A percentile compares a stretch with the other conserved stretches of the same genome.
Conservation (phyloP, 2,329 filamentous ascomycete species). For the Claviceps sp. region DNA sequence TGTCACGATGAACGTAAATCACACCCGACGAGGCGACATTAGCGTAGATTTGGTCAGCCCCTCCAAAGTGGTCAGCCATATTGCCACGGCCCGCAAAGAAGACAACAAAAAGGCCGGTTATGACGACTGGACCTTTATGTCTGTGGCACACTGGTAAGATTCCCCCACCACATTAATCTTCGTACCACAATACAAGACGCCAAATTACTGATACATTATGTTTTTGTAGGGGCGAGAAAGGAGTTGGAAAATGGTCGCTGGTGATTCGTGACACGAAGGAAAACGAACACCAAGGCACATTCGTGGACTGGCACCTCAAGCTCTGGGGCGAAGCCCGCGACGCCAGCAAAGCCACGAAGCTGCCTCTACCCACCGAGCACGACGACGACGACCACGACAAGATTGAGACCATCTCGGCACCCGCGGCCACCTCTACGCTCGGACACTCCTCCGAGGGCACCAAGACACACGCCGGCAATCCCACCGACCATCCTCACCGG, state of each 20-base stretch:
- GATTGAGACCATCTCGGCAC: conserved; percentile 31
- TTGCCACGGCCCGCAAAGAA: conserved; percentile 59
- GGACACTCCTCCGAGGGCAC: conserved; percentile 34
- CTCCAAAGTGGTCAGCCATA: conserved; percentile 64
- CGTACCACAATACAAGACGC: not conserved
- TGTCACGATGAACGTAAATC: conserved; percentile 90
- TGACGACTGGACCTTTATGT: conserved; percentile 97
- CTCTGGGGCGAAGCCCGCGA: conserved; percentile 88
- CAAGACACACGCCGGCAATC: conserved; percentile 25
- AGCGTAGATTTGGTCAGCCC: conserved; percentile 88
- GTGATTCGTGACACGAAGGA: conserved; percentile 72
- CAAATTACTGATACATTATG: not conserved
- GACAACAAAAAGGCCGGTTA: conserved; percentile 63
- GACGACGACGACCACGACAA: conserved; percentile 74
- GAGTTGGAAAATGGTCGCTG: conserved; percentile 81
- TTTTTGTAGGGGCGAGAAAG: conserved; percentile 62
- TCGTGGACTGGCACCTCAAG: conserved; percentile 85
- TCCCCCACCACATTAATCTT: not conserved
- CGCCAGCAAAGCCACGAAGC: conserved; percentile 52
- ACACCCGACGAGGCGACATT: conserved; percentile 76
- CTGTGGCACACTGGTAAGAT: conserved; percentile 79
- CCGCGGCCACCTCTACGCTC: conserved; percentile 24
- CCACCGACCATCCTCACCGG: conserved; percentile 52
- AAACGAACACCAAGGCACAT: conserved; percentile 65
- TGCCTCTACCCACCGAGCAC: conserved; percentile 70